These are phyloP conservation scores for Lavandula angustifolia DNA, from an alignment of 257 asterid species.

Conservation along the genomic window DNA sequence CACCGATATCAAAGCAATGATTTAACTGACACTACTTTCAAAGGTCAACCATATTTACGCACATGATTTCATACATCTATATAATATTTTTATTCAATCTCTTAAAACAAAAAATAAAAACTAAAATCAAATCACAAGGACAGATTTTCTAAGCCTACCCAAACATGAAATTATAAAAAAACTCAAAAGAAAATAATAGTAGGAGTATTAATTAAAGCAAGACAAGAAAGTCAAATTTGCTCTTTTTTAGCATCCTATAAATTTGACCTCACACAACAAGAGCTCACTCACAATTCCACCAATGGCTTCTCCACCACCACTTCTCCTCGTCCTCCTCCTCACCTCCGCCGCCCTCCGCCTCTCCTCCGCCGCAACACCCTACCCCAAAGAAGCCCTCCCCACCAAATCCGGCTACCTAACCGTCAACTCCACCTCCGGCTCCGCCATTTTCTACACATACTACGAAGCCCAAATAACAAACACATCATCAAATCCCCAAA, in stretches of 20 bases:
- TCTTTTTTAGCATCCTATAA: constrained; percentile 36
- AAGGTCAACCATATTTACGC: constrained; percentile 34
- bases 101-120: neutral
- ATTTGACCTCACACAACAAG: constrained; percentile 20
- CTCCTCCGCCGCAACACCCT: constrained; percentile 33
- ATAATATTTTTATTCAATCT: neutral
- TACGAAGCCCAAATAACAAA: constrained; percentile 58
- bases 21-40: constrained; percentile 23
- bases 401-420: constrained; percentile 83
- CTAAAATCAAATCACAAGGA: constrained; percentile 30
- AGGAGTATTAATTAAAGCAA: neutral
- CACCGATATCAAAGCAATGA: constrained; percentile 19
- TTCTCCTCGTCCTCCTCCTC: constrained; percentile 40
- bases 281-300: constrained; percentile 19
- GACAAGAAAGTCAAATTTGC: constrained; percentile 32
- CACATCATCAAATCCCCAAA: constrained; percentile 40
- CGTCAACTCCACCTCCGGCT: constrained; percentile 65
- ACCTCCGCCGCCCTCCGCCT: constrained; percentile 31
- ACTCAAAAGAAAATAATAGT: neutral
- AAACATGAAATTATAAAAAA: neutral
- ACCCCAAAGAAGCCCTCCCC: constrained; percentile 69
- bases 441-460: constrained; percentile 79
- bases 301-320: constrained; percentile 40
- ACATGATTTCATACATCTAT: constrained; percentile 21
- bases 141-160: constrained; percentile 34